Percentiles rank a stretch among this genome's conserved stretches.
phyloP scores from a whole-genome alignment of 352 stramenopile species.

The Globisporangium paroecandrum region DNA sequence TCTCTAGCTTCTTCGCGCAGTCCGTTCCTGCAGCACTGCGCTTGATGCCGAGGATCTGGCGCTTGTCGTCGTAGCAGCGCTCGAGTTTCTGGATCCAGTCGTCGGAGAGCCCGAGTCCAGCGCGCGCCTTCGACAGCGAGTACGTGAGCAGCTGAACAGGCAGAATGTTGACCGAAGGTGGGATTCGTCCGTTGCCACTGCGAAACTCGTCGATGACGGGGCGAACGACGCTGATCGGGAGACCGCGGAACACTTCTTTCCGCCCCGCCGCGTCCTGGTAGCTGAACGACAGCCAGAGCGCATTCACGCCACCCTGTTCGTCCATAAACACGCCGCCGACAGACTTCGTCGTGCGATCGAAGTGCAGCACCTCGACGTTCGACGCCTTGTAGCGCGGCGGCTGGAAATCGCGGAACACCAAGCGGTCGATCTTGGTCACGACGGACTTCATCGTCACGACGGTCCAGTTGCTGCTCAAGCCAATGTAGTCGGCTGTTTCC shows the following conservation, averaged over 20 bases:
- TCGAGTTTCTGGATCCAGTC: constrained; percentile 85
- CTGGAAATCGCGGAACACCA: constrained; percentile 82
- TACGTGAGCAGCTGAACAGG: constrained; percentile 79
- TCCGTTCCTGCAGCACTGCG: constrained; percentile 65
- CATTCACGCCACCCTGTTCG: constrained; percentile 60
- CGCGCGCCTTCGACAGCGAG: constrained; percentile 82
- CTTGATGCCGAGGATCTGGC: constrained; percentile 86
- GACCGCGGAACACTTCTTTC: constrained; percentile 83
- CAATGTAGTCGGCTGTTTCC: constrained; percentile 79
- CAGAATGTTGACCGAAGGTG: constrained; percentile 57
- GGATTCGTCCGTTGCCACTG: constrained; percentile 30
- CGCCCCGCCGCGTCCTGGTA: constrained; percentile 74
- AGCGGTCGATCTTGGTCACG: constrained; percentile 79
- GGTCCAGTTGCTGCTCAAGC: constrained; percentile 82
- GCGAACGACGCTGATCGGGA: constrained; percentile 62
- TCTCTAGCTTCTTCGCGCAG: constrained; percentile 64
- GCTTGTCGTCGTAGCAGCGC: constrained; percentile 72
- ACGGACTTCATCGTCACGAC: constrained; percentile 86
- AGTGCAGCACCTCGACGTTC: constrained; percentile 85
- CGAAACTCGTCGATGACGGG: constrained; percentile 64
- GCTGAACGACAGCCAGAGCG: constrained; percentile 84
- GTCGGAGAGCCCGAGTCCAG: constrained; percentile 79
- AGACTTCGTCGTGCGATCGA: constrained; percentile 86
- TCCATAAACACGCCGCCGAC: constrained; percentile 86
- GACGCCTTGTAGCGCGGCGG: constrained; percentile 80